These are phyloP conservation scores for Trichophyton verrucosum DNA, from an alignment of 2,329 filamentous ascomycete genomes.

Conservation along the genomic window DNA sequence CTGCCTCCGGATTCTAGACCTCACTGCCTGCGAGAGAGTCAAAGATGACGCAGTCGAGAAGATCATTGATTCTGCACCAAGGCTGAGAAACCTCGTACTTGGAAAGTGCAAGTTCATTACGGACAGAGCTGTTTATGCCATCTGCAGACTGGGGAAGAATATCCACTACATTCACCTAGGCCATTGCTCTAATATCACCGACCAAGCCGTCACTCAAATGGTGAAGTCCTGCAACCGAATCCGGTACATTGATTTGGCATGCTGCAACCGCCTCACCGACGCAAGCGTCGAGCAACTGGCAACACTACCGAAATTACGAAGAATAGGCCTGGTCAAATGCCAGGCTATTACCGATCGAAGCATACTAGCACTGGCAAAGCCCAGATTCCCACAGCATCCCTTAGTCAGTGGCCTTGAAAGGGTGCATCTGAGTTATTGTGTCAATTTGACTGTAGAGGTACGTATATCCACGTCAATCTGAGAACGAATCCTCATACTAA, in stretches of 20 bases:
- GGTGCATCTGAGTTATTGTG: slow-evolving; percentile 92
- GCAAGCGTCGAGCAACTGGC: slow-evolving; percentile 73
- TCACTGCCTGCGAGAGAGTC: slow-evolving; percentile 75
- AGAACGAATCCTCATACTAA: neutral
- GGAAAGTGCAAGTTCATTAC: slow-evolving; percentile 92
- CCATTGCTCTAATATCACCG: slow-evolving; percentile 84
- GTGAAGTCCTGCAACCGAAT: slow-evolving; percentile 84
- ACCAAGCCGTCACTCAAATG: slow-evolving; percentile 71
- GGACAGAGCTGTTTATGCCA: slow-evolving; percentile 73
- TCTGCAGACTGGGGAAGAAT: slow-evolving; percentile 84
- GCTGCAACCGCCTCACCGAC: slow-evolving; percentile 80
- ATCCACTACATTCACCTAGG: slow-evolving; percentile 93
- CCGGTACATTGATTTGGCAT: slow-evolving; percentile 94
- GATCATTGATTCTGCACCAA: slow-evolving; percentile 75
- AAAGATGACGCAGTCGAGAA: slow-evolving; percentile 78
- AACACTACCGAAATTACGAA: slow-evolving; percentile 77
- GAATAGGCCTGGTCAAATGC: slow-evolving; percentile 93
- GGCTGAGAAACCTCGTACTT: slow-evolving; percentile 81
- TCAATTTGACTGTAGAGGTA: slow-evolving; percentile 69
- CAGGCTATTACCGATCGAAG: slow-evolving; percentile 78
- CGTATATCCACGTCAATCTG: slow-evolving; percentile 11
- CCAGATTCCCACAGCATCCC: slow-evolving; percentile 42
- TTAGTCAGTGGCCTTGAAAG: slow-evolving; percentile 65
- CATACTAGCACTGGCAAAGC: slow-evolving; percentile 69
- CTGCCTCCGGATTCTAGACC: slow-evolving; percentile 79